These are phyloP conservation scores for Knoxdaviesia proteae DNA, from an alignment of 2,329 filamentous ascomycete genomes.

Conservation along the genomic window DNA sequence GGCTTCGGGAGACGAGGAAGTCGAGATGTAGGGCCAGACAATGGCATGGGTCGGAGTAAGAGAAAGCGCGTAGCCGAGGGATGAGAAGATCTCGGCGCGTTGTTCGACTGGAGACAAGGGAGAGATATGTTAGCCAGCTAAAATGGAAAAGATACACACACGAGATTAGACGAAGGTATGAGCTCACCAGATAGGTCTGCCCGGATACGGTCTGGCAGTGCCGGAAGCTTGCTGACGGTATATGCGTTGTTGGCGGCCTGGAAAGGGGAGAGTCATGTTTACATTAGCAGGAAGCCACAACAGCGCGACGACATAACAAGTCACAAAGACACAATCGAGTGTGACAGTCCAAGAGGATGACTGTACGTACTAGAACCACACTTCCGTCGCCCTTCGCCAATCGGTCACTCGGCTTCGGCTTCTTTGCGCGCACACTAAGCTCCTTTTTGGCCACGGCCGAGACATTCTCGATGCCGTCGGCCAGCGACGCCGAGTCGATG, in stretches of 20 bases:
- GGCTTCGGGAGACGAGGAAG: slow-evolving; percentile 48
- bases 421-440: slow-evolving; percentile 39
- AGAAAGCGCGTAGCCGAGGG: slow-evolving; percentile 54
- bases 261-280: slow-evolving; percentile 5
- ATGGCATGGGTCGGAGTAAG: slow-evolving; percentile 67
- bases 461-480: slow-evolving; percentile 24
- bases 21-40: slow-evolving; percentile 73
- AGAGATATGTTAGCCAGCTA: not conserved
- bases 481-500: slow-evolving; percentile 12
- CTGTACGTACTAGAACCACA: slow-evolving; percentile 36
- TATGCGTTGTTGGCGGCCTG: slow-evolving; percentile 74
- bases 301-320: slow-evolving; percentile 3
- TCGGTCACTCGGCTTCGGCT: slow-evolving; percentile 40
- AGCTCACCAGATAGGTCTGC: slow-evolving; percentile 41
- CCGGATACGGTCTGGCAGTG: slow-evolving; percentile 59
- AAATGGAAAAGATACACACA: not conserved
- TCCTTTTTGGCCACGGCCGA: slow-evolving; percentile 24
- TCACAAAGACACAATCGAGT: not conserved
- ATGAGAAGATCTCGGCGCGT: slow-evolving; percentile 44
- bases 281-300: slow-evolving; percentile 1
- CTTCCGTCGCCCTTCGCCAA: slow-evolving; percentile 46
- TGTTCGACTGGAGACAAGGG: slow-evolving; percentile 29
- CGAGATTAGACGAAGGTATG: not conserved
- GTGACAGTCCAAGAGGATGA: not conserved
- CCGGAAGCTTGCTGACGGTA: slow-evolving; percentile 64